Conservation (phyloP, 495 filamentous ascomycete genomes). For the Apiosordaria backusii region DNA sequence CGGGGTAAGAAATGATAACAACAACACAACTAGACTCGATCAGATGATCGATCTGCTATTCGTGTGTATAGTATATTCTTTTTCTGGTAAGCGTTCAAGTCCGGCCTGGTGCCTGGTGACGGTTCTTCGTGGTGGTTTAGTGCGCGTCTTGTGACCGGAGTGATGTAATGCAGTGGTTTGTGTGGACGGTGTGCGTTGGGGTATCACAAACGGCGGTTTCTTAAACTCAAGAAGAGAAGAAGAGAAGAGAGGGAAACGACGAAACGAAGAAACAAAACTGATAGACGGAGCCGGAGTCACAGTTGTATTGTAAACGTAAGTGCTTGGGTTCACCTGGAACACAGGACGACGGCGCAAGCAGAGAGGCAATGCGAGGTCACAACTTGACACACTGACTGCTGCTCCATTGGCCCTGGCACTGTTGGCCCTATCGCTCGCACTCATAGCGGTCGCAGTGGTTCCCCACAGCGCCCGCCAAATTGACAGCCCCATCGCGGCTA, state of each 20-base stretch:
- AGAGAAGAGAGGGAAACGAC: constrained; percentile 12
- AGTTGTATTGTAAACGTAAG: not conserved
- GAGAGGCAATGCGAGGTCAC: constrained; percentile 11
- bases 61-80: not conserved
- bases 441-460: not conserved
- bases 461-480: constrained; percentile 3
- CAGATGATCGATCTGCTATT: not conserved
- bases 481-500: constrained; percentile 5
- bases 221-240: constrained; percentile 1
- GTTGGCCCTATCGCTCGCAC: constrained; percentile 7
- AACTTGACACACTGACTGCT: constrained; percentile 9
- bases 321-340: not conserved
- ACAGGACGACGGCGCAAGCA: not conserved
- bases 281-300: not conserved
- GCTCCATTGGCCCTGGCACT: constrained; percentile 7
- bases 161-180: not conserved
- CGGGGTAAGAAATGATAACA: not conserved
- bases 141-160: not conserved
- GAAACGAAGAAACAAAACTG: constrained; percentile 1
- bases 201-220: not conserved
- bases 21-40: not conserved
- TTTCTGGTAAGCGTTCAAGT: not conserved
- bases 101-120: not conserved
- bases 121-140: not conserved
- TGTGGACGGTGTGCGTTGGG: not conserved